A percentile compares a stretch with the other conserved stretches of the same genome.
Evolutionary conservation across 257 asterid species (phyloP).

Genomic region (Handroanthus guayacan): DNA sequence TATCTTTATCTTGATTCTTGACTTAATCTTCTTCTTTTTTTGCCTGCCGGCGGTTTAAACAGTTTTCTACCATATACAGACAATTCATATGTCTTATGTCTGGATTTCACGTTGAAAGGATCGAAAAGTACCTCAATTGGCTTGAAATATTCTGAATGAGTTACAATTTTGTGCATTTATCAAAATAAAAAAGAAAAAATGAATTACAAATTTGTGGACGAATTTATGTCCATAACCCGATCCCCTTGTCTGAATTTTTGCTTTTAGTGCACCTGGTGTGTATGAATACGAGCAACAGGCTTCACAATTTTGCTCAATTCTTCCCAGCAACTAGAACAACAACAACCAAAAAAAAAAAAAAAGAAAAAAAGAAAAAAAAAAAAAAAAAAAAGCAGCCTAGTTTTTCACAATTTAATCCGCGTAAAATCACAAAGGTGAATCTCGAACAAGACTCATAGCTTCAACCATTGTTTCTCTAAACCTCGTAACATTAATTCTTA

Average conservation of each 20-base stretch:
- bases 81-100: too few relatives aligned
- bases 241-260: too few relatives aligned
- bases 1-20: not conserved
- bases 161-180: too few relatives aligned
- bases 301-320: not conserved
- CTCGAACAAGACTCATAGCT: conserved; percentile 55
- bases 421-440: conserved; percentile 18
- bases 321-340: too few relatives aligned
- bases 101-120: not conserved
- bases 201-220: not conserved
- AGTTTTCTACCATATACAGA: too few relatives aligned
- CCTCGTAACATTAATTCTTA: conserved; percentile 46
- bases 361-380: not conserved
- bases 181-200: not conserved
- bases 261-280: not conserved
- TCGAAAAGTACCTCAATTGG: not conserved
- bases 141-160: not conserved
- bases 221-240: too few relatives aligned
- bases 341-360: not conserved
- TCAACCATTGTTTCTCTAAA: conserved; percentile 61
- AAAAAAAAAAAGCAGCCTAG: not conserved
- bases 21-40: not conserved
- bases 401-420: not conserved
- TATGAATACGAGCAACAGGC: conserved; percentile 4
- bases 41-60: conserved; percentile 6